These are phyloP conservation scores for Debaryomyces subglobosus DNA, from an alignment of 1,139 yeast genomes.

Conservation along the genomic window DNA sequence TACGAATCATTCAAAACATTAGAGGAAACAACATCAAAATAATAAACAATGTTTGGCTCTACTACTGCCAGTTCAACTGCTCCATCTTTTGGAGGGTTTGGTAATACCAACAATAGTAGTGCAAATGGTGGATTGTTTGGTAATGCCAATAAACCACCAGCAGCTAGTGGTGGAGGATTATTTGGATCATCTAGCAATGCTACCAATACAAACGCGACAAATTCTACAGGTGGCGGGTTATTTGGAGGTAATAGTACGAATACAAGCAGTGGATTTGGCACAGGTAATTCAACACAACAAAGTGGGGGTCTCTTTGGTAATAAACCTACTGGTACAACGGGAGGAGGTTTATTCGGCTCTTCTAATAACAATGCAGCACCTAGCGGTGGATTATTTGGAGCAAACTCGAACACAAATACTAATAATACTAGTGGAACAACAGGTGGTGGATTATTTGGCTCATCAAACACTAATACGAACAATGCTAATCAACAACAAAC, in stretches of 20 bases:
- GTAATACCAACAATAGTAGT: constrained; percentile 9
- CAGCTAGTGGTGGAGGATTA: constrained; percentile 23
- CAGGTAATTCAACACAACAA: background rate
- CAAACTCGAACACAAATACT: constrained; percentile 21
- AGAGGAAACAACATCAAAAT: background rate
- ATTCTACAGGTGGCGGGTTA: constrained; percentile 13
- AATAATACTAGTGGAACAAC: constrained; percentile 8
- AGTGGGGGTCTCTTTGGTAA: constrained; percentile 18
- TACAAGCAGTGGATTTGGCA: constrained; percentile 30
- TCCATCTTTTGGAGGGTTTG: constrained; percentile 23
- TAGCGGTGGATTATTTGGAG: constrained; percentile 45
- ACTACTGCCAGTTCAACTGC: constrained; percentile 15
- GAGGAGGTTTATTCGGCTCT: constrained; percentile 22
- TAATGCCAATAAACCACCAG: constrained; percentile 13
- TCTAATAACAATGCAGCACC: constrained; percentile 11
- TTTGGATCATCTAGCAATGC: constrained; percentile 23
- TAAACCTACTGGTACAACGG: constrained; percentile 9
- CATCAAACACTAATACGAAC: constrained; percentile 17
- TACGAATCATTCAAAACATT: background rate
- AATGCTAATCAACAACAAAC: constrained; percentile 17
- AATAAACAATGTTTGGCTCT: constrained; percentile 20
- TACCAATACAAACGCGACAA: constrained; percentile 14
- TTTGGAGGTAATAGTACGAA: constrained; percentile 19
- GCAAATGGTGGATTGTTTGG: constrained; percentile 11
- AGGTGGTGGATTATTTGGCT: constrained; percentile 44